Evolutionary conservation across 2,329 filamentous ascomycete species (phyloP), one percentile per base, ranked within the genome.

Genomic region (Monosporascus sp.): DNA sequence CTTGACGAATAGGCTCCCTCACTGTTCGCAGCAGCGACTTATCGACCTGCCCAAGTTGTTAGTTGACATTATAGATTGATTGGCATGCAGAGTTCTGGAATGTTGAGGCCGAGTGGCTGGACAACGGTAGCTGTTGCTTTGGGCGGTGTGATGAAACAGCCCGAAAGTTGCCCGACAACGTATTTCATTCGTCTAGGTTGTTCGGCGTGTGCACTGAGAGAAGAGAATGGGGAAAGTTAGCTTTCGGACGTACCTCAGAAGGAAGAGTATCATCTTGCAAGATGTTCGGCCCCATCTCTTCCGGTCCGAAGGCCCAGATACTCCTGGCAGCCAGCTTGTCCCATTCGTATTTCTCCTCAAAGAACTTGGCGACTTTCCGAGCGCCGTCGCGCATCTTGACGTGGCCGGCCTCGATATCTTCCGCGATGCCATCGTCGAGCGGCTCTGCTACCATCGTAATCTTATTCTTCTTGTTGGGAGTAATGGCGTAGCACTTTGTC

Each of bases 391-490:
- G 90, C 73, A 99, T 97, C 65, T 83, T 91, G 62, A 99, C 92
- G 51, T 83, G 86, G 25, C 93, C 92, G 47, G 83, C 85, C 74
- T 99, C 94, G 58, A 99, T 97, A 64, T 99, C 94, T 64, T 89
- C 86, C 5, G 93, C 90, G 57, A 99, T 96, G 17, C 94, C 94
- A 62, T 95, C 89, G 61, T 99, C 94, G 15, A 99, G 76, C 36
- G 94, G 93, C 70, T 99, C 94, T 3, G 94, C 94, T 53, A 97
- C 89, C 90, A 99, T 97, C 37, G 94, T 97, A 64, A 99, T 88
- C 71, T 96, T 96, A 76, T 99, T 99, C 77, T 97, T 97, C 75
- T 99, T 99, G 76, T 99, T 99, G 2, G 94, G 94, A 2, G 94
- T 97, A 62, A 96, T 85, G 22, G 94, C 93, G 69, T 97, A 99